Conservation (phyloP, 73 alveolate species). For the Urostyla sp. region DNA sequence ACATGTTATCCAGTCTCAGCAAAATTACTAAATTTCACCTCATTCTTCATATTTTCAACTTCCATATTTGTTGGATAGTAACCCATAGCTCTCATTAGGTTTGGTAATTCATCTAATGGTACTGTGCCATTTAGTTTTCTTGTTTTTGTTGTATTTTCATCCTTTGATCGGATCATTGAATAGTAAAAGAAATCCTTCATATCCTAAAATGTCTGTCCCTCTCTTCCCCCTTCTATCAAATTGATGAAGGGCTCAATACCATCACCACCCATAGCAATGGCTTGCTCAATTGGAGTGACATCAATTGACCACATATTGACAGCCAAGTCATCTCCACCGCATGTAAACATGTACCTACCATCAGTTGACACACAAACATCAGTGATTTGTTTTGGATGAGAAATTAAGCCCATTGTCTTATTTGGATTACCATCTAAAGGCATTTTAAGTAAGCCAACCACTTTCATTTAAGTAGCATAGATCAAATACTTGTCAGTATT, state of each 20-base stretch:
- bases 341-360: constrained; percentile 93
- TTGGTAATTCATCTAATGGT: constrained; percentile 92
- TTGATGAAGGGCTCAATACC: constrained; percentile 96
- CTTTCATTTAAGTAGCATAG: constrained; percentile 94
- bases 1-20: constrained; percentile 93
- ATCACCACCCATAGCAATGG: constrained; percentile 91
- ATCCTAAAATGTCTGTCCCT: constrained; percentile 95
- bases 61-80: constrained; percentile 98
- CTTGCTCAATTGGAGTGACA: constrained; percentile 93
- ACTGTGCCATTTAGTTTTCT: constrained; percentile 97
- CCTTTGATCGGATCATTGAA: constrained; percentile 95
- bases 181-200: constrained; percentile 98
- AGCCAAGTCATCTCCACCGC: constrained; percentile 96
- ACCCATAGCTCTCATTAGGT: constrained; percentile 97
- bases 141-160: constrained; percentile 98
- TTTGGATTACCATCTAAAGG: constrained; percentile 99
- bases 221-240: constrained; percentile 97
- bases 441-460: constrained; percentile 94
- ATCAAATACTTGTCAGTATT: constrained; percentile 85
- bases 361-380: constrained; percentile 93
- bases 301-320: constrained; percentile 97
- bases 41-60: constrained; percentile 95
- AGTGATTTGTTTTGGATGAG: constrained; percentile 96
- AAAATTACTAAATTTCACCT: constrained; percentile 94
- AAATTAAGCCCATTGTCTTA: constrained; percentile 97